Base-by-base conservation (phyloP, 805 yeast species). In the Millerozyma acaciae region DNA sequence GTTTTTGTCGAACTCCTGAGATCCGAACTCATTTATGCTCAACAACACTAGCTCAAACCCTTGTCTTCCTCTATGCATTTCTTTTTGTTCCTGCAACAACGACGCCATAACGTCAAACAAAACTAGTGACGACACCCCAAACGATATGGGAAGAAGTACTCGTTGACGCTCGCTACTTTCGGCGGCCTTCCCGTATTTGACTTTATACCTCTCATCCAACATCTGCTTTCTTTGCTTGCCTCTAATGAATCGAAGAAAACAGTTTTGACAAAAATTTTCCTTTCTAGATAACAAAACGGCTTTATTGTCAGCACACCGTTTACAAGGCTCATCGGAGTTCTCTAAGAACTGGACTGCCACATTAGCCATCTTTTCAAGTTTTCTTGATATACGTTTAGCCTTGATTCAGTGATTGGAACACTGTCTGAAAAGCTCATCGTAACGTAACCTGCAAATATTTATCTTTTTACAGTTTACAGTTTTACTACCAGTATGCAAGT, bases 221-320 rank as follows among this genome's bases (percentile, higher is more conserved):
- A 90, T 78, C 49, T 73, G 83, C 49, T 82, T 84, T 40, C 95
- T 68, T 56, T 85, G 88, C 54, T 89, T 89, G 16, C 85, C 80
- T 37, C 81, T 70, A 22, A 89, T 67, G 51, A 86, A 89, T 38
- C 78, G 70, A 14, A 73, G 51, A 46, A 86, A 90, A 55, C 97
- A 89, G 2, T 38, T 37, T 38, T 63, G 57, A 57, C 94, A 84
- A 38, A 81, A 81, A 12, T 61, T 50, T 48, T 84, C 90, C 40
- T 78, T 78, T 32, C 94, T 57, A 2, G 85, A 68, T 1, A 63
- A 45, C 3, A 76, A 51, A 4, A 60, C 64, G 0, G 80, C 68
- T 0, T 42, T 45, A 6, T 53, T 64, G 1, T 40, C 46, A 32
- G 70, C 66, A 54, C 87, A 80, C 32, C 84, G 54, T 44, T 61